Percentiles rank a stretch among this genome's conserved stretches.
These are phyloP conservation scores for Alternaria ethzedia DNA, from an alignment of 2,329 filamentous ascomycete species.

Conservation along the genomic window DNA sequence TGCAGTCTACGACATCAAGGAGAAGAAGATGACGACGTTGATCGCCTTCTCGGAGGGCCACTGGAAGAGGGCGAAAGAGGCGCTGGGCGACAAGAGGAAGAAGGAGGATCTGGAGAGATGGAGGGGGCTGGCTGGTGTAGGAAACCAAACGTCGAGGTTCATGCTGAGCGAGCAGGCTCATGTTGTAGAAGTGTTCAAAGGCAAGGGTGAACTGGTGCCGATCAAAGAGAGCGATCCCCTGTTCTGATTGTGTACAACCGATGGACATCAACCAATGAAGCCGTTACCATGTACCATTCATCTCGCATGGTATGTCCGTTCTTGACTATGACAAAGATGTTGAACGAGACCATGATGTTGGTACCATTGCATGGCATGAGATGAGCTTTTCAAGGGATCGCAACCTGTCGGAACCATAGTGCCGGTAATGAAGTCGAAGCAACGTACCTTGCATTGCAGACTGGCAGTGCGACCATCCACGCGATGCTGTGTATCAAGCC, in stretches of 20 bases:
- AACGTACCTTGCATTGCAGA: slow-evolving; percentile 20
- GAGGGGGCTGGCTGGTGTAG: slow-evolving; percentile 57
- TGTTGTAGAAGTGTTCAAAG: slow-evolving; percentile 58
- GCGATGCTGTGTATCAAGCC: slow-evolving; percentile 8
- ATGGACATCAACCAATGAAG: not conserved
- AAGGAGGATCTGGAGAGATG: slow-evolving; percentile 59
- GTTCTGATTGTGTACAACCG: slow-evolving; percentile 9
- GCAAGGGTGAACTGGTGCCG: slow-evolving; percentile 55
- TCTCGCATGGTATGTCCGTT: not conserved
- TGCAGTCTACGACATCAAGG: slow-evolving; percentile 62
- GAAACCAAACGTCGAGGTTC: slow-evolving; percentile 58
- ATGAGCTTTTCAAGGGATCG: not conserved
- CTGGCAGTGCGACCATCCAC: slow-evolving; percentile 12
- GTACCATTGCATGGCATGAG: not conserved
- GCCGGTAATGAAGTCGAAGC: not conserved
- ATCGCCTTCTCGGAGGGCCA: slow-evolving; percentile 63
- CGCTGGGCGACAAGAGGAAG: slow-evolving; percentile 64
- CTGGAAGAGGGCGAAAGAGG: slow-evolving; percentile 59
- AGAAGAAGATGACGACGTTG: slow-evolving; percentile 58
- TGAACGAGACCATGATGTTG: not conserved
- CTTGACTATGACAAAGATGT: not conserved
- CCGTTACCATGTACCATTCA: not conserved
- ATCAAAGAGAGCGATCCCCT: slow-evolving; percentile 45
- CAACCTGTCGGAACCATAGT: not conserved
- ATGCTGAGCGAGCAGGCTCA: slow-evolving; percentile 63